Conservation (phyloP, 2,329 filamentous ascomycete species). For the Neospermospora avenae region DNA sequence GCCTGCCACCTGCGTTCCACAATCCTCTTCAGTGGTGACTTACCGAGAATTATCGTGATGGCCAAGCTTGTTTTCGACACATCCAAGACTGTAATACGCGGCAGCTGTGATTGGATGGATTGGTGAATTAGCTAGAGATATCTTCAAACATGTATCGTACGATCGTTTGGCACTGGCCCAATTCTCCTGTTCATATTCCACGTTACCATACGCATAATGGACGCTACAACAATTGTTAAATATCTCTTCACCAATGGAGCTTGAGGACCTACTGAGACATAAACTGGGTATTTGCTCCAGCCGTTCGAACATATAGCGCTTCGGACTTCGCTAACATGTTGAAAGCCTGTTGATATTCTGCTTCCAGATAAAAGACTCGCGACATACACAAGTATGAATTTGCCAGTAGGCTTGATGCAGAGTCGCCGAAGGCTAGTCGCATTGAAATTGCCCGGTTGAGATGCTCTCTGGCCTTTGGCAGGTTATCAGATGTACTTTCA, state of each 20-base stretch:
- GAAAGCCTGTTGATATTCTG: conserved; percentile 10
- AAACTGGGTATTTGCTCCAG: conserved; percentile 16
- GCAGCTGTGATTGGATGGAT: conserved; percentile 21
- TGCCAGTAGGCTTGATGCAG: conserved; percentile 16
- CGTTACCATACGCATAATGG: conserved; percentile 22
- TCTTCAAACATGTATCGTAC: conserved; percentile 14
- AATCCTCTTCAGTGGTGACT: too few species aligned
- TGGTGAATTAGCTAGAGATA: conserved; percentile 9
- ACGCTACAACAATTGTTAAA: too few species aligned
- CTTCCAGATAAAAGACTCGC: conserved; percentile 9
- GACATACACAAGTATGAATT: conserved; percentile 20
- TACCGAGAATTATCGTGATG: conserved; percentile 12
- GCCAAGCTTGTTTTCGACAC: conserved; percentile 11
- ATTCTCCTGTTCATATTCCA: conserved; percentile 14
- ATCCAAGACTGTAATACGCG: conserved; percentile 20
- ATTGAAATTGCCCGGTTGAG: conserved; percentile 21
- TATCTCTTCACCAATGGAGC: too few species aligned
- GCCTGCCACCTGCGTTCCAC: too few species aligned
- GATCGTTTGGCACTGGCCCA: conserved; percentile 4
- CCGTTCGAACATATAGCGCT: conserved; percentile 14
- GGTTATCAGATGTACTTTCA: conserved; percentile 17
- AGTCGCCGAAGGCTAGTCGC: conserved; percentile 11
- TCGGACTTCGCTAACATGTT: conserved; percentile 14
- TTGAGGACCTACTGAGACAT: conserved; percentile 18
- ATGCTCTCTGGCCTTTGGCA: conserved; percentile 17